Evolutionary conservation across 805 yeast genomes (phyloP), one percentile per base, ranked within the genome.

Genomic region (Pichia pseudocactophila): DNA sequence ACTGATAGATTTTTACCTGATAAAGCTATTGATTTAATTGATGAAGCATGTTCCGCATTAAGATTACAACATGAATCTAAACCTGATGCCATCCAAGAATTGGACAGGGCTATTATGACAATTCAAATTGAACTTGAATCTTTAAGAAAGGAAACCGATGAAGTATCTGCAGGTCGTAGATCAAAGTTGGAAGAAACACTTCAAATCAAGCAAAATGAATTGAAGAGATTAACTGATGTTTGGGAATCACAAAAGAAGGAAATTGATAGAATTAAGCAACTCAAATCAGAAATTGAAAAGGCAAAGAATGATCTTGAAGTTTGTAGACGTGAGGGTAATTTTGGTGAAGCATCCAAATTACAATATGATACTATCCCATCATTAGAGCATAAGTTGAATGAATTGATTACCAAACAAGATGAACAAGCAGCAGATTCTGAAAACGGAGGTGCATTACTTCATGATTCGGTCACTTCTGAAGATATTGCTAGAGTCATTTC

Each of bases 1-100:
- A 94, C 97, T 13, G 90, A 89, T 70, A 80, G 98, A 66, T 84
- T 89, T 61, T 71, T 92, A 51, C 98, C 98, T 9, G 98, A 90
- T 61, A 86, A 96, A 19, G 98, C 98, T 1, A 92, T 90, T 44
- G 98, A 90, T 64, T 70, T 90, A 53, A 87, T 90, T 50, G 98
- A 90, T 68, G 97, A 92, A 61, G 75, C 96, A 63, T 89, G 97
- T 65, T 92, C 97, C 3, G 95, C 95, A 0, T 69, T 90, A 45
- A 71, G 98, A 50, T 68, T 90, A 45, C 98, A 90, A 62, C 97
- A 92, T 59, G 98, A 90, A 64, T 87, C 96, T 2, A 89, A 88
- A 59, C 98, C 98, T 0, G 98, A 90, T 57, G 86, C 89, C 2
- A 84, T 92, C 41, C 90, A 88, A 55, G 84, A 80, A 37, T 69